A percentile compares a stretch with the other conserved stretches of the same genome.
phyloP scores from a whole-genome alignment of 352 stramenopile species.

The Globisporangium carolinianum region DNA sequence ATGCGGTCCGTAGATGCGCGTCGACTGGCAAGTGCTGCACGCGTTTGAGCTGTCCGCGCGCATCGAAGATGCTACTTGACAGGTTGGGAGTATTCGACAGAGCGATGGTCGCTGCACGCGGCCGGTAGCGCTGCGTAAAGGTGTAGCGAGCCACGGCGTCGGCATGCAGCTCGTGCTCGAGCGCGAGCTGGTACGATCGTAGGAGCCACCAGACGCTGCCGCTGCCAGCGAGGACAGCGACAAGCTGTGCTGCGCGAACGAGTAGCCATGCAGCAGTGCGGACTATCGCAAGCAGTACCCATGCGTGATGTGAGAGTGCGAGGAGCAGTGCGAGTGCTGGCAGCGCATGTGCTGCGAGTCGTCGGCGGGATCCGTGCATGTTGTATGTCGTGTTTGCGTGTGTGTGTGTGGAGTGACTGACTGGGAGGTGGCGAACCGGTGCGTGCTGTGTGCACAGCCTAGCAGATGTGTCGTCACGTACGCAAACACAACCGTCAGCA shows the following conservation, averaged over 20 bases:
- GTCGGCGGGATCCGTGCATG: conserved; percentile 1
- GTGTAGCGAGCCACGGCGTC: conserved; percentile 36
- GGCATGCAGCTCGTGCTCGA: conserved; percentile 58
- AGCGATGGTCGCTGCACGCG: conserved; percentile 3
- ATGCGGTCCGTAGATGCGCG: conserved; percentile 55
- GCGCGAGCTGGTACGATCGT: conserved; percentile 51
- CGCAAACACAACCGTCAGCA: too few species aligned
- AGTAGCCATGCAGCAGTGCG: conserved; percentile 15
- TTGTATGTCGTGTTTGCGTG: not conserved
- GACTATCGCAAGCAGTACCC: conserved; percentile 2
- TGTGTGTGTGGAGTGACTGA: not conserved
- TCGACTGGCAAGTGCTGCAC: conserved; percentile 53
- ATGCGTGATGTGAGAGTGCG: conserved; percentile 9
- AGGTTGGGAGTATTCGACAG: not conserved
- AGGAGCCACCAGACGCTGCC: conserved; percentile 56
- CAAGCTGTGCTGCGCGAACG: conserved; percentile 31
- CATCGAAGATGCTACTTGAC: conserved; percentile 11
- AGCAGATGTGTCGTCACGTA: too few species aligned
- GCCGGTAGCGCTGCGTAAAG: conserved; percentile 48
- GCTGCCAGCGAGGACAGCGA: conserved; percentile 35
- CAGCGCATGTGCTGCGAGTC: conserved; percentile 4
- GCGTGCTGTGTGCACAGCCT: too few species aligned
- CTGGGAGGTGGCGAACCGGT: too few species aligned
- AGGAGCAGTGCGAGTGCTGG: conserved; percentile 23
- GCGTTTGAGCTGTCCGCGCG: conserved; percentile 44